Percentiles rank a stretch among this genome's conserved stretches.
These are phyloP conservation scores for Elsinoe australis DNA, from an alignment of 2,329 filamentous ascomycete species.

Conservation along the genomic window DNA sequence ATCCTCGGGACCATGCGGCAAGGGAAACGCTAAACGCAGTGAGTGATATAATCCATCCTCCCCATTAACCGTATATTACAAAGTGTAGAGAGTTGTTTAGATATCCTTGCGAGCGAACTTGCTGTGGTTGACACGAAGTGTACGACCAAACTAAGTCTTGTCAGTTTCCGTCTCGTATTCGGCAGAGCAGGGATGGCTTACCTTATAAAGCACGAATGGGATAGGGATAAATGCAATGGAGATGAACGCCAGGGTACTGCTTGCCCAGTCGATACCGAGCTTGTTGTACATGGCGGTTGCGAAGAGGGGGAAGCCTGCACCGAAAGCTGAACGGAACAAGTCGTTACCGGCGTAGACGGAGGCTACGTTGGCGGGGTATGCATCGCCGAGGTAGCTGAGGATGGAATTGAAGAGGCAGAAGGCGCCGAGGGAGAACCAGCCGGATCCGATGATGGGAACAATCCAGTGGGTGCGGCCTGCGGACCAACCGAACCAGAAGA, in stretches of 20 bases:
- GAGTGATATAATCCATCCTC: too few species aligned
- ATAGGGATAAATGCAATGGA: conserved; percentile 40
- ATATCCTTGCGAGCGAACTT: conserved; percentile 38
- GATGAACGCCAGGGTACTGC: conserved; percentile 35
- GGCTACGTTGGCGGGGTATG: conserved; percentile 38
- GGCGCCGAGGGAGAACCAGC: conserved; percentile 32
- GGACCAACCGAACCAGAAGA: conserved; percentile 42
- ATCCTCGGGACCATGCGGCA: too few species aligned
- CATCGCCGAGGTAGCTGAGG: conserved; percentile 38
- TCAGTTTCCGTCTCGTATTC: conserved; percentile 5
- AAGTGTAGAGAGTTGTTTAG: too few species aligned
- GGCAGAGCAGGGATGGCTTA: conserved; percentile 17
- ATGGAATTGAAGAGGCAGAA: conserved; percentile 44
- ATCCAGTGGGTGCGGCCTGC: conserved; percentile 31
- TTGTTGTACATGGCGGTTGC: conserved; percentile 34
- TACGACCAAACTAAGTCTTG: conserved; percentile 30
- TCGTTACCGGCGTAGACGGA: conserved; percentile 40
- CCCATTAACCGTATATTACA: too few species aligned
- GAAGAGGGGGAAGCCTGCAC: conserved; percentile 37
- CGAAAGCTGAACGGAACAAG: conserved; percentile 36
- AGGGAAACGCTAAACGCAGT: too few species aligned
- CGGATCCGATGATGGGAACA: conserved; percentile 40
- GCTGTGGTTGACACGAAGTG: conserved; percentile 35
- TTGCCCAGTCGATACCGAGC: conserved; percentile 38
- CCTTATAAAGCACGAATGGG: conserved; percentile 38